phyloP scores from a whole-genome alignment of 805 yeast genomes.

The Cyberlindnera maclurae region DNA sequence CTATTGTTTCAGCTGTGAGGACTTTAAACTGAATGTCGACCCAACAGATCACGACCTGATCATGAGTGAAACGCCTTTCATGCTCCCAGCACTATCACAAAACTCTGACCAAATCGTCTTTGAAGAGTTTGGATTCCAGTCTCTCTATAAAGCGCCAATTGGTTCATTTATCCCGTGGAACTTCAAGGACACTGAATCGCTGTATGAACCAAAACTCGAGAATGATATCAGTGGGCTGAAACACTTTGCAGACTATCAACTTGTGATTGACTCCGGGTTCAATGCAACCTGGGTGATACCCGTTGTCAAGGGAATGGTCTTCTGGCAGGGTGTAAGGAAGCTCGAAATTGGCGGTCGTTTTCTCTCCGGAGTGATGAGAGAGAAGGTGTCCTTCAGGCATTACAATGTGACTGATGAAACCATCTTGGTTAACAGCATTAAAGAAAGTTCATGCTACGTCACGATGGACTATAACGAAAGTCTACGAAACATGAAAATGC shows the following conservation, averaged over 20 bases:
- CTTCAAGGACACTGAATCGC: constrained; percentile 21
- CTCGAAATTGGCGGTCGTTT: constrained; percentile 84
- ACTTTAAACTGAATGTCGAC: constrained; percentile 35
- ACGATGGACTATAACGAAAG: constrained; percentile 49
- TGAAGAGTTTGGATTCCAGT: constrained; percentile 83
- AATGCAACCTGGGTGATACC: constrained; percentile 86
- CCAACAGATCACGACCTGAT: constrained; percentile 53
- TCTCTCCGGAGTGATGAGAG: constrained; percentile 75
- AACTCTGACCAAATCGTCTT: constrained; percentile 88
- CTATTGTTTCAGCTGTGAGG: constrained; percentile 34
- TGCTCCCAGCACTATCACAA: constrained; percentile 72
- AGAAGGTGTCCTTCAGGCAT: constrained; percentile 81
- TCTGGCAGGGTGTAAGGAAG: constrained; percentile 69
- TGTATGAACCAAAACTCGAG: constrained; percentile 22
- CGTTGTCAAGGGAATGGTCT: constrained; percentile 66
- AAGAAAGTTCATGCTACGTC: constrained; percentile 71
- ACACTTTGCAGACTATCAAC: constrained; percentile 50
- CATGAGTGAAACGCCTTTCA: constrained; percentile 74
- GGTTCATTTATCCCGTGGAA: constrained; percentile 62
- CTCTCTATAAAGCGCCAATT: constrained; percentile 59
- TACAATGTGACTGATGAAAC: constrained; percentile 93
- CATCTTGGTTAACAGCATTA: constrained; percentile 72
- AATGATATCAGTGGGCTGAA: constrained; percentile 13
- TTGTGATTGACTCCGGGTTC: constrained; percentile 85
- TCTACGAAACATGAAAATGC: constrained; percentile 31